Evolutionary conservation across 2,329 filamentous ascomycete species (phyloP), one percentile per base, ranked within the genome.

Genomic region (Stylonectria norvegica): DNA sequence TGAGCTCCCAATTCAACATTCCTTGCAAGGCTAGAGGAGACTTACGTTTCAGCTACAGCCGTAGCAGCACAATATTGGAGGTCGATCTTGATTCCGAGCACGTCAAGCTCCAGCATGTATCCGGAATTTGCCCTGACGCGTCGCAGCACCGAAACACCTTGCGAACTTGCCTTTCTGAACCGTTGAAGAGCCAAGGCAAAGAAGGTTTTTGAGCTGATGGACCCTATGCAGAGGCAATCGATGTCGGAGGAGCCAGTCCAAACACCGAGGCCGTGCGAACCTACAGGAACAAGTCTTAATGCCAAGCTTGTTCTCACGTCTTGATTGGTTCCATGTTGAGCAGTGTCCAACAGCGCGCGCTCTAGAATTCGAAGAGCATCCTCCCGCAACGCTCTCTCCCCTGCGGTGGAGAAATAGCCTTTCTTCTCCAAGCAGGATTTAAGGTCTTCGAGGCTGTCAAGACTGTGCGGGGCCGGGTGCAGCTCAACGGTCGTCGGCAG

Each of bases 41-140:
- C 49, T 47, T 49, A 67, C 65, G 66, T 70, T 56, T 80, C 71
- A 3, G 77, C 69, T 30, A 85, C 64, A 20, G 65, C 64, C 3
- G 70, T 64, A 2, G 81, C 77, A 5, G 78, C 71, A 48, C 80
- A 85, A 56, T 86, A 86, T 45, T 85, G 81, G 34, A 87, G 62
- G 55, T 85, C 79, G 52, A 83, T 69, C 45, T 70, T 78, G 50
- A 85, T 65, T 8, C 70, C 74, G 4, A 63, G 57, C n/a, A 84
- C 65, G 29, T 75, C 72, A 4, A 86, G 62, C 50, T 85, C 79
- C 5, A 86, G 66, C 77, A 83, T 84, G 1, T 73, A 79, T 7
- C 80, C 80, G 1, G 76, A 73, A 34, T 71, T 70, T 2, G 79
- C 73, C 33, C 75, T 73, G 7, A 83, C 76, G 36, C 73, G 75